Evolutionary conservation across 345 rosid species (phyloP).

Genomic region (Moricandia arvensis): DNA sequence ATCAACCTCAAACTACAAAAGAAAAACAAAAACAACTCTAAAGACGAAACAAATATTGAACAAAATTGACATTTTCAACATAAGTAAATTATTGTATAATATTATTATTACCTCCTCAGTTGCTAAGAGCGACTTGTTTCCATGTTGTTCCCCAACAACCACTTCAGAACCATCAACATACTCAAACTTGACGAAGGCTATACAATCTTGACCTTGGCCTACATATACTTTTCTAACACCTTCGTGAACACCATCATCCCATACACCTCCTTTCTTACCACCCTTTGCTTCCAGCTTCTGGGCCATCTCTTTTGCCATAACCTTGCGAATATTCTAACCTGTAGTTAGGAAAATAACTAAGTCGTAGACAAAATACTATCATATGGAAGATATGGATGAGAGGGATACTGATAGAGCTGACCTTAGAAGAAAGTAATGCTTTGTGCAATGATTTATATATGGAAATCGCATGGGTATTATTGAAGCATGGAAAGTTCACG

Average conservation of each 20-base stretch:
- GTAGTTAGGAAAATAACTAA: background rate
- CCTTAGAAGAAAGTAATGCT: background rate
- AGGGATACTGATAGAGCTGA: background rate
- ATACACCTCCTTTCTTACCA: background rate
- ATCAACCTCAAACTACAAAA: constrained; percentile 32
- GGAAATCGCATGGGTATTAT: constrained; percentile 11
- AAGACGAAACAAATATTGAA: background rate
- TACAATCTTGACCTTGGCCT: background rate
- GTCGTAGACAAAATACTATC: background rate
- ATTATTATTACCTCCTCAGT: constrained; percentile 17
- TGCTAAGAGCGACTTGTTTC: constrained; percentile 7
- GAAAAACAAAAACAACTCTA: background rate
- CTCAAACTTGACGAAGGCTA: constrained; percentile 14
- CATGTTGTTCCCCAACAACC: constrained; percentile 19
- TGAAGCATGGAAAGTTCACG: background rate
- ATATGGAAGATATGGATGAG: background rate
- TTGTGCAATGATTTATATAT: background rate
- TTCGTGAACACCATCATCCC: background rate
- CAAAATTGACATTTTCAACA: background rate
- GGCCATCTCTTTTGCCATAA: background rate
- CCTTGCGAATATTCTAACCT: background rate
- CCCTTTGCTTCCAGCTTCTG: background rate
- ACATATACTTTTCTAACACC: constrained; percentile 12
- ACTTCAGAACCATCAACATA: constrained; percentile 12
- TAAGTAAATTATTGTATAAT: background rate